Base-by-base conservation (phyloP, 805 yeast genomes). In the Nakazawaea populi region DNA sequence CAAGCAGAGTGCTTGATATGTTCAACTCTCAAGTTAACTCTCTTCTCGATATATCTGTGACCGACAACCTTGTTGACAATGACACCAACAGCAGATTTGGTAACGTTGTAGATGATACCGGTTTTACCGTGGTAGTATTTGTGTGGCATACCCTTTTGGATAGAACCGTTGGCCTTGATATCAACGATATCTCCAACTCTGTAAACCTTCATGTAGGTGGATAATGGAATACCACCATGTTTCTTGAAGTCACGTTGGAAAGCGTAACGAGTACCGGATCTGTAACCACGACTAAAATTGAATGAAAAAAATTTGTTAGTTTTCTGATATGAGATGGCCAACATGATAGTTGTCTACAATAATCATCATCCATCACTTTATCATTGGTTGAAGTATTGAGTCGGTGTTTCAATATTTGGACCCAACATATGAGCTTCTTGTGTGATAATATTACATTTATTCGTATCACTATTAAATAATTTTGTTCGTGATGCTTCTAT, bases 101-200 rank as follows among this genome's bases (percentile, higher is more conserved):
- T 92, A 65, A 94, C 95, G 85, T 94, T 94, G 96, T 84, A 94
- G 63, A 94, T 84, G 67, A 94, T 89, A 86, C 99, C 99, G 64
- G 99, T 94, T 86, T 91, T 94, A 80, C 99, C 99, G 85, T 94
- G 97, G 97, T 94, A 94, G 87, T 82, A 91, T 83, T 94, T 94
- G 90, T 89, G 96, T 76, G 99, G 99, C 97, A 94, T 89, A 89
- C 98, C 97, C 87, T 92, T 91, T 76, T 94, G 98, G 83, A 91
- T 82, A 65, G 99, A 83, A 84, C 97, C 97, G 76, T 94, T 94
- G 76, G 95, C 99, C 82, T 89, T 92, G 83, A 94, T 91, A 79
- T 94, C 99, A 71, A 94, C 99, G 69, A 94, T 92, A 77, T 94
- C 99, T 72, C 99, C 99, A 69, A 94, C 97, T 79, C 84, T 90